A percentile compares a stretch with the other conserved stretches of the same genome.
Evolutionary conservation across 2,329 filamentous ascomycete genomes (phyloP).

Genomic region (Chaetomiaceae sp.): DNA sequence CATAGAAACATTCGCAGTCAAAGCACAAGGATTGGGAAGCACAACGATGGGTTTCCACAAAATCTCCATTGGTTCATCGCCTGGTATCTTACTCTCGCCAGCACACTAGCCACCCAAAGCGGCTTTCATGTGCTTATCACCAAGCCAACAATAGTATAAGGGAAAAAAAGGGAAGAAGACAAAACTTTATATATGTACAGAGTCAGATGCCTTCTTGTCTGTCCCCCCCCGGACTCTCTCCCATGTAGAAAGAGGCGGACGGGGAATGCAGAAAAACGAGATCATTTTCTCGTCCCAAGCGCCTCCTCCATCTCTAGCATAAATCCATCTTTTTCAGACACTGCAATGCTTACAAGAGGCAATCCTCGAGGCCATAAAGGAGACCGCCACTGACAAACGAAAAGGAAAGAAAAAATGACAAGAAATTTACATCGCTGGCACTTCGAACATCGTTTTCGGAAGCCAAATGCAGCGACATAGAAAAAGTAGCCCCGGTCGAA

Average conservation of each 20-base stretch:
- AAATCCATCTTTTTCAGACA: slow-evolving; percentile 1
- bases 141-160: not conserved
- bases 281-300: not conserved
- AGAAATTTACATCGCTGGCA: not conserved
- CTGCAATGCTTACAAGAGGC: slow-evolving; percentile 4
- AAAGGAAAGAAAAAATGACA: not conserved
- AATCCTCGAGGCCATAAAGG: too few relatives aligned
- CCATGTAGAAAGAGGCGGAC: not conserved
- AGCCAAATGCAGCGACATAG: not conserved
- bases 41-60: not conserved
- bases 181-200: slow-evolving; percentile 10
- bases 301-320: not conserved
- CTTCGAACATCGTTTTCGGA: not conserved
- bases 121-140: not conserved
- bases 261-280: not conserved
- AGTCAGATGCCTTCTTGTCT: slow-evolving; percentile 5
- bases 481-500: not conserved
- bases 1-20: too few relatives aligned
- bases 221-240: not conserved
- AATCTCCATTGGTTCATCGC: not conserved
- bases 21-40: too few relatives aligned
- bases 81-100: not conserved
- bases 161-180: not conserved
- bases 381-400: not conserved
- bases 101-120: not conserved